Evolutionary conservation across 2,329 filamentous ascomycete genomes (phyloP), one percentile per base, ranked within the genome.

Genomic region (Aspergillus novoparasiticus): DNA sequence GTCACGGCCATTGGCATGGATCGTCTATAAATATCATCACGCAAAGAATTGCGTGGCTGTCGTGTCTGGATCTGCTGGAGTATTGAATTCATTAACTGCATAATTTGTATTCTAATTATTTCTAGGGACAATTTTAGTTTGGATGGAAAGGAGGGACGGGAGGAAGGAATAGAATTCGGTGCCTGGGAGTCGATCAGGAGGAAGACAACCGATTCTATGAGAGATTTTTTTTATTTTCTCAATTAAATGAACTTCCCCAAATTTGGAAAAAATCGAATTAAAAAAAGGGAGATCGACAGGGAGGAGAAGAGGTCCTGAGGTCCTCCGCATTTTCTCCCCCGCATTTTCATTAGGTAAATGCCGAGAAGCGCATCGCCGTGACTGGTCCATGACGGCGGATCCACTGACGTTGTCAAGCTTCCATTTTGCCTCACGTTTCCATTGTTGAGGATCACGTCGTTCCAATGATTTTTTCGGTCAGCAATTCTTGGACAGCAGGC

Each of bases 401-500:
- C 46, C 46, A 50, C 46, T 50, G 46, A 50, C 46, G 46, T 50
- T 50, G 46, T 50, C 46, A 50, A 50, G 46, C 46, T 50, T 50
- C 46, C 23, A 28, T 50, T 50, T 50, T 48, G 45, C 45, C 45
- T 48, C 46, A 28, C 12, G 12, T 28, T 30, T 30, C 23, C 19
- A 46, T 46, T 46, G 46, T 50, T 50, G 46, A 11, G 46, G 21
- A 48, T 48, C 12, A 23, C 12, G 45, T 41, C 39, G 23, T 48
- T 48, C 23, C 45, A 48, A 28, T 48, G 23, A 28, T 9, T 46
- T 19, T 4, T 48, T 41, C 39, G 39, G 39, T 41, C 39, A 41
- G 19, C 39, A 41, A n/a, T 41, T 14, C 14, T 14, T 11, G 30
- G 6, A 39, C 26, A 28, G 26, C 26, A 6, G 6, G 26, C 34